phyloP scores from a whole-genome alignment of 106 monocot genomes.

The Phalaenopsis equestris region DNA sequence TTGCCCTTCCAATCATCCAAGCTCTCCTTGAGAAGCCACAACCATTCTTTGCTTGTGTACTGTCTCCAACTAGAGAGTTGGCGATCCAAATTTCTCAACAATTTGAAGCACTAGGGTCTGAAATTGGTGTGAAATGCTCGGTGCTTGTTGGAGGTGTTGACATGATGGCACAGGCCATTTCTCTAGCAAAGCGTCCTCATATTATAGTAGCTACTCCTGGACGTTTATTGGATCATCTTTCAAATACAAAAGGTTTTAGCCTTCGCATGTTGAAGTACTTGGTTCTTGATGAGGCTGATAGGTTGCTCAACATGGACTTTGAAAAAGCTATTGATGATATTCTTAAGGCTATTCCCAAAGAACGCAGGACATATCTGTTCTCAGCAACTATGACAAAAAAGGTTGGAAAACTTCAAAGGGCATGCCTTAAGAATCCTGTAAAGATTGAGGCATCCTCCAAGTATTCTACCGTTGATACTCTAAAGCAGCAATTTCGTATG shows the following conservation, averaged over 20 bases:
- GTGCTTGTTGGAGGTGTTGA: conserved; percentile 90
- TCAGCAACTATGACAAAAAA: conserved; percentile 99
- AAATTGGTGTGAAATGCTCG: conserved; percentile 57
- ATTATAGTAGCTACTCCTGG: conserved; percentile 94
- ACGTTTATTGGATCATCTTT: conserved; percentile 89
- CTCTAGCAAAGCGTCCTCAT: conserved; percentile 88
- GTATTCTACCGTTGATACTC: too few relatives aligned
- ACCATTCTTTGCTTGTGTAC: conserved; percentile 80
- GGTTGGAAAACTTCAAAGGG: background rate
- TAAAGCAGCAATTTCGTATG: too few relatives aligned
- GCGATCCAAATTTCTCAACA: conserved; percentile 88
- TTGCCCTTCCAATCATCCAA: conserved; percentile 92
- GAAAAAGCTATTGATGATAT: conserved; percentile 92
- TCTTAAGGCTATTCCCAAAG: conserved; percentile 73
- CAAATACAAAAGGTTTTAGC: conserved; percentile 95
- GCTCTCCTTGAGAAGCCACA: conserved; percentile 60
- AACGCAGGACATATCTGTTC: conserved; percentile 79
- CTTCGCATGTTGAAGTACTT: conserved; percentile 79
- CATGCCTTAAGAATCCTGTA: too few relatives aligned
- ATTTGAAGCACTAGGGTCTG: conserved; percentile 85
- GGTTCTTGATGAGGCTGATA: conserved; percentile 98
- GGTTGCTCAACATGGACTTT: conserved; percentile 84
- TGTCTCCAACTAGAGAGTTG: conserved; percentile 91
- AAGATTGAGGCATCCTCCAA: too few relatives aligned
- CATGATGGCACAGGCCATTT: conserved; percentile 59